Percentiles rank a stretch among this genome's conserved stretches.
phyloP scores from a whole-genome alignment of 1,139 yeast genomes.

The Nakaseomyces bracarensis region DNA sequence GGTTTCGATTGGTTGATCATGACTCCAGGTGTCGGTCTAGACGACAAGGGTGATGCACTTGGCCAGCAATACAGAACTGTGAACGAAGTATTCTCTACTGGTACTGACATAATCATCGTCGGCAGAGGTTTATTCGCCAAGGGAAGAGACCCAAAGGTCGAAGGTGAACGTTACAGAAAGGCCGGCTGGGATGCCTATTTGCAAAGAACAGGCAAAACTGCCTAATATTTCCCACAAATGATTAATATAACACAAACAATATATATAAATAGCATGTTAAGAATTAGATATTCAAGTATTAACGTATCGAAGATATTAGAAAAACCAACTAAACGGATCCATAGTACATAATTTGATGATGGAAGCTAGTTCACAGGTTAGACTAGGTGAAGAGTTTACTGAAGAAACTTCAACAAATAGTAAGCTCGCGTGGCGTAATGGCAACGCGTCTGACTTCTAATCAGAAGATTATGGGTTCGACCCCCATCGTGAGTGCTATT shows the following conservation, averaged over 20 bases:
- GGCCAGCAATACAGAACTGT: constrained; percentile 98
- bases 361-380: no score
- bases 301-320: no score
- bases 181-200: constrained; percentile 94
- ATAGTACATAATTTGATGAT: no score
- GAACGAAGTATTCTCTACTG: constrained; percentile 68
- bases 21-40: constrained; percentile 98
- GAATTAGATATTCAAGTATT: no score
- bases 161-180: constrained; percentile 78
- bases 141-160: constrained; percentile 82
- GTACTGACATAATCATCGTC: constrained; percentile 90
- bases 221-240: no score
- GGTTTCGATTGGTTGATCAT: constrained; percentile 91
- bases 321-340: no score
- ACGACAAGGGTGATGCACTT: constrained; percentile 90
- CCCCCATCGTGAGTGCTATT: constrained; percentile 47
- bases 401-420: constrained; percentile 1
- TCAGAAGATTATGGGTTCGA: constrained; percentile 55
- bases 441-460: constrained; percentile 57
- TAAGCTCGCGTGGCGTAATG: constrained; percentile 50
- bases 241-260: no score
- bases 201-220: constrained; percentile 31
- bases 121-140: constrained; percentile 97
- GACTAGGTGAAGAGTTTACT: no score
- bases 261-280: no score